Evolutionary conservation across 1,139 yeast genomes (phyloP).

Genomic region (Scheffersomyces quercinus): DNA sequence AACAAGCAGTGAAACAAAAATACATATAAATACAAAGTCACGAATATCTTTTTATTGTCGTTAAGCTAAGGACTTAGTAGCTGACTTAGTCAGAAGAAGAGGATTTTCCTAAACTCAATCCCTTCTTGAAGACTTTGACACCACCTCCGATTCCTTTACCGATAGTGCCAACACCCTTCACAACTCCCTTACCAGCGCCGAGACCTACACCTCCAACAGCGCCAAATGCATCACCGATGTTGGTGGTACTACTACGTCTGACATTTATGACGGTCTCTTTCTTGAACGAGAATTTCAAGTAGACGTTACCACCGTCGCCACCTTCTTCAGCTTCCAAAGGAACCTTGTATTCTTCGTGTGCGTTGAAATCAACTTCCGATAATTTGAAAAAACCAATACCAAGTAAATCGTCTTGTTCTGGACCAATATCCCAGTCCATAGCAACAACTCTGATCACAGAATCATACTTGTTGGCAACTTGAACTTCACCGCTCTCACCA

Average conservation of each 20-base stretch:
- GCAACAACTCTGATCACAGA: conserved; percentile 60
- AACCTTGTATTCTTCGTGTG: conserved; percentile 52
- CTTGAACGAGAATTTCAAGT: conserved; percentile 59
- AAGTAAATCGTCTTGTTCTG: conserved; percentile 76
- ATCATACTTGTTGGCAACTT: conserved; percentile 60
- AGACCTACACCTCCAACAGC: conserved; percentile 29
- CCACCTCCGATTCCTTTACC: conserved; percentile 44
- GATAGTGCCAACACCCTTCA: conserved; percentile 40
- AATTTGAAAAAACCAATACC: conserved; percentile 68
- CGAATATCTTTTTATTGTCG: too few relatives aligned
- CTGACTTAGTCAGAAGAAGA: too few relatives aligned
- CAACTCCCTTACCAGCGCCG: conserved; percentile 50
- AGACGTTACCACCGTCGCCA: conserved; percentile 61
- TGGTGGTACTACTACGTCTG: conserved; percentile 36
- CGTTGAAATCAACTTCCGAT: conserved; percentile 58
- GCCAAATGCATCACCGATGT: conserved; percentile 46
- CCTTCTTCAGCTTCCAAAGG: conserved; percentile 59
- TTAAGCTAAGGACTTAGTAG: too few relatives aligned
- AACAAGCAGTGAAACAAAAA: too few relatives aligned
- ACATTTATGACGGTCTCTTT: conserved; percentile 67
- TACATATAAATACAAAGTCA: too few relatives aligned
- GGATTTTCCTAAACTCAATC: conserved; percentile 30
- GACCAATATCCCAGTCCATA: conserved; percentile 91
- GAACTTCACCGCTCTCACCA: conserved; percentile 64
- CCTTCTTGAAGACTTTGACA: conserved; percentile 37